phyloP scores from a whole-genome alignment of 1,284 basidiomycete species.

The Austroboletus niveus region DNA sequence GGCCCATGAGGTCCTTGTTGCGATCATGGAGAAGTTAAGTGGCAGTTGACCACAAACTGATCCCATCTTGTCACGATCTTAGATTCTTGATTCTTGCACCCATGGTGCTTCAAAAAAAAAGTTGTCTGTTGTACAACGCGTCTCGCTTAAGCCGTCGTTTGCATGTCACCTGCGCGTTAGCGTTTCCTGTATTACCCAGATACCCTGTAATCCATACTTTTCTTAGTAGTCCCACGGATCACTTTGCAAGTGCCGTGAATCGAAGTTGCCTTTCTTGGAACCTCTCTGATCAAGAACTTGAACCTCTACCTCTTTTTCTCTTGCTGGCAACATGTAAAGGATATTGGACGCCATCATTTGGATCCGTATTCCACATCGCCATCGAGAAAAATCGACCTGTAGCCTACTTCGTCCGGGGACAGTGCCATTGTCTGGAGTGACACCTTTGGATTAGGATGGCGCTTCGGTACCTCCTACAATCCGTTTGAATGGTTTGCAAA shows the following conservation, averaged over 20 bases:
- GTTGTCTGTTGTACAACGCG: not conserved
- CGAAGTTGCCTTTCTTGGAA: no score
- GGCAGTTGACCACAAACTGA: not conserved
- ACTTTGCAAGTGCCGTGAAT: no score
- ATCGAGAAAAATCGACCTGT: constrained; percentile 21
- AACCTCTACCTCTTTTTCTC: no score
- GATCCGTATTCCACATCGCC: constrained; percentile 23
- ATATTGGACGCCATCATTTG: constrained; percentile 25
- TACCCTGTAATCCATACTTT: no score
- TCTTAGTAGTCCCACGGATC: no score
- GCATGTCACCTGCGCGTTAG: not conserved
- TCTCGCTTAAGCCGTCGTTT: not conserved
- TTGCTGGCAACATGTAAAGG: constrained; percentile 19
- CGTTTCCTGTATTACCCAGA: no score
- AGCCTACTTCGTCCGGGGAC: constrained; percentile 12
- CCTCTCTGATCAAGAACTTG: no score
- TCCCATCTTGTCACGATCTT: not conserved
- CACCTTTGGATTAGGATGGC: constrained; percentile 31
- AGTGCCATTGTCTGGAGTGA: constrained; percentile 22
- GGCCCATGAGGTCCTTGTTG: constrained; percentile 22
- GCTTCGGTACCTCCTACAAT: constrained; percentile 24
- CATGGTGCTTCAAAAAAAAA: no score
- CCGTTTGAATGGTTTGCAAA: constrained; percentile 23
- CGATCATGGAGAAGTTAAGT: constrained; percentile 25
- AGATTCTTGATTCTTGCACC: no score